phyloP scores from a whole-genome alignment of 345 rosid genomes.

The Erucastrum elatum region DNA sequence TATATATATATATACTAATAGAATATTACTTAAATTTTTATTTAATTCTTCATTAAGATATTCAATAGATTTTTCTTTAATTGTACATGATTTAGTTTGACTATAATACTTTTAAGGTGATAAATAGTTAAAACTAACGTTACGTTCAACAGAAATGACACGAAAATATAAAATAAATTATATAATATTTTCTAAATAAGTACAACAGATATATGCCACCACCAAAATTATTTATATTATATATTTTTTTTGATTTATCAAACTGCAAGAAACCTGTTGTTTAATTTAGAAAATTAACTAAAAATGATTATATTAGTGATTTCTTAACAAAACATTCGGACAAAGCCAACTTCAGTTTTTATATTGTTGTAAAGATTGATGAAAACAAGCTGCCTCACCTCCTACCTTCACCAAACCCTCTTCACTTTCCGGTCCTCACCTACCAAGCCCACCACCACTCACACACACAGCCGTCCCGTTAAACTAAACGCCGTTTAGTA shows the following conservation, averaged over 20 bases:
- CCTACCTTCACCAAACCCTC: conserved; percentile 36
- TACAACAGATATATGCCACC: background rate
- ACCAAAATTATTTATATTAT: background rate
- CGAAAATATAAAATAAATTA: background rate
- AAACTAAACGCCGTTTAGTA: conserved; percentile 20
- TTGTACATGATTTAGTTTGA: background rate
- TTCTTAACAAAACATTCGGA: background rate
- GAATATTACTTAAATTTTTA: too few species aligned
- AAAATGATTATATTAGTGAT: background rate
- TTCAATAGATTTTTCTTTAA: too few species aligned
- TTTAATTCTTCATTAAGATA: background rate
- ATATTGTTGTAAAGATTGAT: background rate
- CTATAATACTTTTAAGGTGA: background rate
- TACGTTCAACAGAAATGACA: background rate
- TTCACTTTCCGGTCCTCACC: conserved; percentile 24
- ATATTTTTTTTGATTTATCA: background rate
- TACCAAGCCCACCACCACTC: conserved; percentile 27
- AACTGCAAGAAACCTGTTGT: background rate
- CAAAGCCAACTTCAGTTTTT: background rate
- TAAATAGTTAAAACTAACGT: background rate
- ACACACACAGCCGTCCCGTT: conserved; percentile 22
- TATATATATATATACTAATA: too few species aligned
- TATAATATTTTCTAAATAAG: too few species aligned
- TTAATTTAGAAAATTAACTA: too few species aligned
- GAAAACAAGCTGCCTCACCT: background rate